Conservation (phyloP, 2,329 filamentous ascomycete genomes). For the Hirsutella thompsonii region DNA sequence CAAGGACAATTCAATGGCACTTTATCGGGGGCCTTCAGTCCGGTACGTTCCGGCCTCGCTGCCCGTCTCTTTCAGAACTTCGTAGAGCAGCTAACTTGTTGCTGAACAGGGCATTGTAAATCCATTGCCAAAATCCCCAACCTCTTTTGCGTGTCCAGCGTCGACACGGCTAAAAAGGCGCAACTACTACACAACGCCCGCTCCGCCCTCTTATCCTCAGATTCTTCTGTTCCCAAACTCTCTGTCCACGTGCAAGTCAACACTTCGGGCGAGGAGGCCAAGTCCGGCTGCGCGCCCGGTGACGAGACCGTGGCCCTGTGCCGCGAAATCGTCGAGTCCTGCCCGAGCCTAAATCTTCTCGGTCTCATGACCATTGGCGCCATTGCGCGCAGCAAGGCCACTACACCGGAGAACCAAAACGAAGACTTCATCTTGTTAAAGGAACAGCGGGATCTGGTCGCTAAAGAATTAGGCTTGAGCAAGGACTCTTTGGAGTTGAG, state of each 20-base stretch:
- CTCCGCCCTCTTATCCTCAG: slow-evolving; percentile 35
- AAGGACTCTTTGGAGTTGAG: slow-evolving; percentile 66
- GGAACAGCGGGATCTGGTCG: slow-evolving; percentile 59
- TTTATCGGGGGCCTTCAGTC: slow-evolving; percentile 93
- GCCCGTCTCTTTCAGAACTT: neutral
- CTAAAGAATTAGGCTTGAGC: slow-evolving; percentile 30
- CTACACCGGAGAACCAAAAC: slow-evolving; percentile 67
- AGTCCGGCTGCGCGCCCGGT: slow-evolving; percentile 67
- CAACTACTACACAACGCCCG: slow-evolving; percentile 67
- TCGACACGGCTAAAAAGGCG: slow-evolving; percentile 83
- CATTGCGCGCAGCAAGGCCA: slow-evolving; percentile 69
- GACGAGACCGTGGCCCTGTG: slow-evolving; percentile 52
- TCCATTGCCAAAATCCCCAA: slow-evolving; percentile 76
- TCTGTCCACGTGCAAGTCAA: slow-evolving; percentile 88
- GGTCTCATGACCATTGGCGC: slow-evolving; percentile 97
- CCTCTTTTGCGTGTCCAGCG: slow-evolving; percentile 81
- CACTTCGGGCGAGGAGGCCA: slow-evolving; percentile 76
- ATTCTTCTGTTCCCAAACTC: slow-evolving; percentile 33
- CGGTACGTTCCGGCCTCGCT: slow-evolving; percentile 19
- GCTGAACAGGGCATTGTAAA: slow-evolving; percentile 66
- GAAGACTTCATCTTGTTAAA: slow-evolving; percentile 69
- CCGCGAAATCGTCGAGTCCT: slow-evolving; percentile 54
- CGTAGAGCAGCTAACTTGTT: neutral
- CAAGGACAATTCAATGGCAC: slow-evolving; percentile 73
- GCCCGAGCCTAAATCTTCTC: slow-evolving; percentile 59